These are phyloP conservation scores for Boletus rex-veris DNA, from an alignment of 768 basidiomycete species.

Conservation along the genomic window DNA sequence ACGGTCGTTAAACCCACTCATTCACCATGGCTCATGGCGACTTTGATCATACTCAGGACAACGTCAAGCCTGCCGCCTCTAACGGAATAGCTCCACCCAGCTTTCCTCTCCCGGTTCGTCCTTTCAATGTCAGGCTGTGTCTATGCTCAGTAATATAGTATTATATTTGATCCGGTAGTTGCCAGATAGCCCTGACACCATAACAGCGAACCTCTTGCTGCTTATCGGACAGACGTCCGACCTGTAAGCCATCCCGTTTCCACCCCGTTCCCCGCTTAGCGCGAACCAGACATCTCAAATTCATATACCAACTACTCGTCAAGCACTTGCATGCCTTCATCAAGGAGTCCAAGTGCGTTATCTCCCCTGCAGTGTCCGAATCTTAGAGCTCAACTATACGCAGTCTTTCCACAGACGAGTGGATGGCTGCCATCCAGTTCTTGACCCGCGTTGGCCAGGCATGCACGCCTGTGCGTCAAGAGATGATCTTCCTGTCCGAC, in stretches of 20 bases:
- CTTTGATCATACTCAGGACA: neutral
- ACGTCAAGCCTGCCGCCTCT: constrained; percentile 29
- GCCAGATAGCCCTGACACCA: constrained; percentile 46
- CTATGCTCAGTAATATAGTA: neutral
- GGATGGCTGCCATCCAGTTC: constrained; percentile 79
- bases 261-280: neutral
- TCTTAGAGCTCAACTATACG: neutral
- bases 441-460: constrained; percentile 72
- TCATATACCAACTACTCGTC: constrained; percentile 51
- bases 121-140: neutral
- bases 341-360: constrained; percentile 56
- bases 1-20: neutral
- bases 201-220: constrained; percentile 47
- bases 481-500: constrained; percentile 84
- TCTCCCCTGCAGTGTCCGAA: neutral
- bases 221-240: constrained; percentile 37
- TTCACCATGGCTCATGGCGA: constrained; percentile 5
- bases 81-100: constrained; percentile 41
- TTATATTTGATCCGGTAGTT: constrained; percentile 29
- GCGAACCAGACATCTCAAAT: constrained; percentile 37
- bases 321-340: constrained; percentile 74
- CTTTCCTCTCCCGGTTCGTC: constrained; percentile 40
- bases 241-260: constrained; percentile 31
- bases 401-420: constrained; percentile 77
- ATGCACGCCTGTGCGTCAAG: constrained; percentile 66